Conservation (phyloP, 208 protist genomes). For the Leishmania tropica region DNA sequence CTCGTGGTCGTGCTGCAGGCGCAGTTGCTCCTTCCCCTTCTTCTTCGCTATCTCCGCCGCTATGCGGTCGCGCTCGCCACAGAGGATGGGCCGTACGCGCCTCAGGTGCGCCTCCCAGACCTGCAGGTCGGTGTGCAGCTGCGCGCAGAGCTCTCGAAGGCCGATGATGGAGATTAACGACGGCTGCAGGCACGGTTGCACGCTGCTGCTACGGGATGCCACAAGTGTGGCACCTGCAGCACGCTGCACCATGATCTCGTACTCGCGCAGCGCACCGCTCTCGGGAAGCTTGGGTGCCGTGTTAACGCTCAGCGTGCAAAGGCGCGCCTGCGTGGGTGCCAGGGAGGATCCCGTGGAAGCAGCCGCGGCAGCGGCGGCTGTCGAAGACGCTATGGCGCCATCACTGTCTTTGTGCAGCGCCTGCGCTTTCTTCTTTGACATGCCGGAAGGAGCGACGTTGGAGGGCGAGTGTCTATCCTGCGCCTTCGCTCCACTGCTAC, state of each 20-base stretch:
- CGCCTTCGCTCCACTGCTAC: not conserved
- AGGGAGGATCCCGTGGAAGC: not conserved
- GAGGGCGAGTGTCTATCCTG: not conserved
- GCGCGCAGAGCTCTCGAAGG: constrained; percentile 23
- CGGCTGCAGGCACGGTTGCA: constrained; percentile 14
- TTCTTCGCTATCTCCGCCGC: constrained; percentile 41
- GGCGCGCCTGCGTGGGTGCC: not conserved
- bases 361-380: not conserved
- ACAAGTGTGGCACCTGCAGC: not conserved
- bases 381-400: not conserved
- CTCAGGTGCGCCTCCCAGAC: constrained; percentile 22
- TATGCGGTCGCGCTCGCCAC: constrained; percentile 34
- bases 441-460: not conserved
- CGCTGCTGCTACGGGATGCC: not conserved
- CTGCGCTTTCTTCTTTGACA: constrained; percentile 2
- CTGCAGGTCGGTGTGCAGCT: constrained; percentile 21
- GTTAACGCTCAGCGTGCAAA: constrained; percentile 6
- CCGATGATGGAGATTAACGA: constrained; percentile 22
- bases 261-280: constrained; percentile 25
- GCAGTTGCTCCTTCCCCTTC: constrained; percentile 66
- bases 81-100: constrained; percentile 30
- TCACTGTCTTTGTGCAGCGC: not conserved
- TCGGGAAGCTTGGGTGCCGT: not conserved
- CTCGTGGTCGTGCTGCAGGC: constrained; percentile 57
- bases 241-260: constrained; percentile 15